These are phyloP conservation scores for Rauvolfia tetraphylla DNA, from an alignment of 257 asterid genomes.

Conservation along the genomic window DNA sequence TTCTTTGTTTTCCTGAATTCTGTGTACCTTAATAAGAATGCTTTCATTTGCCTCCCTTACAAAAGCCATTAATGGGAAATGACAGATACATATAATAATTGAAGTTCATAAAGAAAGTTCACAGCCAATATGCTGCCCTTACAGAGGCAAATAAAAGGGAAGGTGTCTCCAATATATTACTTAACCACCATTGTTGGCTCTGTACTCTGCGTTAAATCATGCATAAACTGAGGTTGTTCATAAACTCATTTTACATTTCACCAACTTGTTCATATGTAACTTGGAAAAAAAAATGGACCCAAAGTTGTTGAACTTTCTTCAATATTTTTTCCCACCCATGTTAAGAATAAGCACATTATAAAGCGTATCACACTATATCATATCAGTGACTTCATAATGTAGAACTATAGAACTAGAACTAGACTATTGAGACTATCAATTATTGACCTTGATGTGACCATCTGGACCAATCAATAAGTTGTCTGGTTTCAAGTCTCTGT, in stretches of 20 bases:
- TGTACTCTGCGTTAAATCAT: neutral
- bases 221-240: neutral
- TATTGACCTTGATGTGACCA: constrained; percentile 96
- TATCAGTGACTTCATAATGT: neutral
- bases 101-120: neutral
- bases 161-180: neutral
- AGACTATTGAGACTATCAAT: constrained; percentile 17
- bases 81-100: no score
- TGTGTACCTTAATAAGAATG: neutral
- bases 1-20: neutral
- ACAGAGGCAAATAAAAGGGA: neutral
- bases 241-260: neutral
- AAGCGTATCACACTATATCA: neutral
- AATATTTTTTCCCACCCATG: neutral
- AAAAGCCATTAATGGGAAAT: no score
- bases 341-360: neutral
- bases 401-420: neutral
- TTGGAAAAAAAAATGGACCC: neutral
- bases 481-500: constrained; percentile 98
- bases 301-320: neutral
- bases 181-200: neutral
- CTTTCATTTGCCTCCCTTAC: neutral
- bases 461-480: constrained; percentile 91
- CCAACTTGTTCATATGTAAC: neutral
- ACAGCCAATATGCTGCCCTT: neutral